Base-by-base conservation (phyloP, 148 eudicot genomes). In the Diospyros kaki region DNA sequence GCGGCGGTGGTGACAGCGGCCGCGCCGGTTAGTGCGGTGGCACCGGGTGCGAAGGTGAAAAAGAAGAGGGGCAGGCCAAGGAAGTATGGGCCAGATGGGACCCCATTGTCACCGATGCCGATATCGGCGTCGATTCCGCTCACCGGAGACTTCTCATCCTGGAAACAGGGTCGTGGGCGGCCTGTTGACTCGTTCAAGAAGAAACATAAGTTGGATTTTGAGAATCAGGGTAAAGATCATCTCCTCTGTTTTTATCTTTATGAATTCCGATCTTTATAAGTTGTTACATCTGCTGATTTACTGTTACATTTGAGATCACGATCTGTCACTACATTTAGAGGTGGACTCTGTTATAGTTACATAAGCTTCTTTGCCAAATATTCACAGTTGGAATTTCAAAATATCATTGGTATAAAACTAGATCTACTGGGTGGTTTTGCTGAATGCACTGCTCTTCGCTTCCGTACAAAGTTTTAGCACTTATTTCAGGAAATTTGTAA, bases 101-200 rank as follows among this genome's bases (percentile, higher is more conserved):
- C 85, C 46, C 86, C 98, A 51, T 77, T 94, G 79, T 92, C 96
- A 9, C 98, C 97, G 13, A 88, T 89, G 95, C 97, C 97, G 7
- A 94, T 94, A 69, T 94, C 98, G 9, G 93, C 98, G 70, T 94
- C 98, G 8, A 90, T 92, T 77, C 97, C 98, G 45, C 84, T 94
- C 40, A 70, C 89, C 39, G 93, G 98, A 44, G 97, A 88, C 38
- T 91, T 78, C 72, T 82, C 96, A n/a, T 86, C 83, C 59, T 94
- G 93, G 93, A 91, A 91, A 69, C 93, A 83, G 14, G 76, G 87
- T 62, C 76, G 75, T 66, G 89, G 75, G 13, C 73, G 84, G 78
- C 87, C 89, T 6, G 77, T 75, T n/a, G 89, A 80, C 45, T 58
- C 87, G 3, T 55, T 81, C 69, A 94, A 90, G 85, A 92, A 92